Base-by-base conservation (phyloP, 306 rosid species). In the Acacia crassicarpa region DNA sequence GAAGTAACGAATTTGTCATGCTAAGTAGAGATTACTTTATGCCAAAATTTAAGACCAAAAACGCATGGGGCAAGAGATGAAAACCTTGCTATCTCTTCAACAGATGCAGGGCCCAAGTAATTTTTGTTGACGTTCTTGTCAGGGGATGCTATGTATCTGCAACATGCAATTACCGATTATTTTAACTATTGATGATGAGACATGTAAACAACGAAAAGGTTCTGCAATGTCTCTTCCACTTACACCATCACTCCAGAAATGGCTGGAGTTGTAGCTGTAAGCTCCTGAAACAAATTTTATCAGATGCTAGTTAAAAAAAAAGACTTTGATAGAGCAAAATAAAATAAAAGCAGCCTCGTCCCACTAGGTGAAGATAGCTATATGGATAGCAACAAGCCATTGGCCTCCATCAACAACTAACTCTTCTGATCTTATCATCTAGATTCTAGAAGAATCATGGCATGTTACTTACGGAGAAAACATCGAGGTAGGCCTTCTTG, bases 61-160 rank as follows among this genome's bases (percentile, higher is more conserved):
- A 63, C 54, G 38, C 27, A 30, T 81, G 3, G n/a, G 73, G 72
- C 17, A 13, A 68, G 80, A 84, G 63, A 78, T 48, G 71, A 89
- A 68, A 86, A 95, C 98, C 89, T 90, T 7, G 99, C 96, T 66
- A 92, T 89, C 15, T 89, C 94, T 81, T 90, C 93, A 54, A 83
- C 54, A 32, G 97, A 88, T 17, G 98, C 94, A 80, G 96, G 97
- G 20, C 98, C 99, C 86, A 95, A 86, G 85, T 92, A 93, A 85
- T 95, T 95, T 71, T 43, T 69, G 67, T 95, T 95, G 48, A 38
- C 62, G 68, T 83, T 89, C 83, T 88, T 91, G 88, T 95, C 88
- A 15, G 99, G 84, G 74, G 98, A 89, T 58, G 94, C 98, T 83
- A 95, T 89, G 81, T 93, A 95, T 84, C 98, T 95, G 85, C 23